Conservation (phyloP, 306 rosid species). For the Morella rubra region DNA sequence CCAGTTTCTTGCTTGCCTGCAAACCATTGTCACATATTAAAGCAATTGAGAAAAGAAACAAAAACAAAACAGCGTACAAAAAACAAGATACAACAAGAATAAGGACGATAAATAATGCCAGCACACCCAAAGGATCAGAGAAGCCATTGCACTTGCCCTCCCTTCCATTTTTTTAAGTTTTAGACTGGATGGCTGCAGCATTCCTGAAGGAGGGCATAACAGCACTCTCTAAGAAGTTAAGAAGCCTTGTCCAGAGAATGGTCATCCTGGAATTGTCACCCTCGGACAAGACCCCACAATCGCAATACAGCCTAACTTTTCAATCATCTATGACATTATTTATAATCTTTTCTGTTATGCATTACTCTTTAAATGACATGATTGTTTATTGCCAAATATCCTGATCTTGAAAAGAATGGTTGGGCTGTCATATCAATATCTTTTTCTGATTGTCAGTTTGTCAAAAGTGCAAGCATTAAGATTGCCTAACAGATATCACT, state of each 20-base stretch:
- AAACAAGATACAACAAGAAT: no score
- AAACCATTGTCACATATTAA: constrained; percentile 26
- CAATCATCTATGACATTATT: no score
- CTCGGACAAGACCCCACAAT: no score
- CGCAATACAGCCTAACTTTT: no score
- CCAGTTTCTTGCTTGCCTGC: constrained; percentile 74
- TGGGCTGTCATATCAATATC: background rate
- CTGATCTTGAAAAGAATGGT: background rate
- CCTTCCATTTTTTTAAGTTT: background rate
- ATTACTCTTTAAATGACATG: no score
- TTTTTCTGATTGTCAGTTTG: background rate
- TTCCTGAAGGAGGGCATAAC: no score
- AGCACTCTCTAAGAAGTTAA: no score
- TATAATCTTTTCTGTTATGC: no score
- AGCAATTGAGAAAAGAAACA: constrained; percentile 9
- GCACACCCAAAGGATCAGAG: background rate
- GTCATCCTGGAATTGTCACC: no score
- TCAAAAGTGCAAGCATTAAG: background rate
- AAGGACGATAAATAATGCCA: background rate
- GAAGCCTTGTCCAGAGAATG: no score
- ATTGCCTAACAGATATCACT: background rate
- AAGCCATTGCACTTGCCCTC: background rate
- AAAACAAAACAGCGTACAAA: no score
- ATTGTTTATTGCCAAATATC: background rate
- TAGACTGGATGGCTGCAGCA: no score